These are phyloP conservation scores for Suillus subaureus DNA, from an alignment of 768 basidiomycete genomes.

Conservation along the genomic window DNA sequence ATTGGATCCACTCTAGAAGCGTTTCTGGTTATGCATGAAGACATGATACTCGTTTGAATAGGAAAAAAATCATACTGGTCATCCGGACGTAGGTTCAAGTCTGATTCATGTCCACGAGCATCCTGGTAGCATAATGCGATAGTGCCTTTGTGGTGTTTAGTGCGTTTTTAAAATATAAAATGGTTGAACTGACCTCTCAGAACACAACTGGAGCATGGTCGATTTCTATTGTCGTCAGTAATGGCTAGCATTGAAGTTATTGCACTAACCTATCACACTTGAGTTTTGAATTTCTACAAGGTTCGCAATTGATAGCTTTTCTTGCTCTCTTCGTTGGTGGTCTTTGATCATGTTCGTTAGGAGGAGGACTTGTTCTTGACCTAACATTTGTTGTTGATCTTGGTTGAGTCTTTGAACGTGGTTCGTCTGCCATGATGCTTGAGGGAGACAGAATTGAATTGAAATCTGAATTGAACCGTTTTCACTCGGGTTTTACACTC, in stretches of 20 bases:
- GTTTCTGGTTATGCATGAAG: conserved; percentile 24
- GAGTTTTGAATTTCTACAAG: conserved; percentile 84
- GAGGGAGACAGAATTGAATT: neutral
- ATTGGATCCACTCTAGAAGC: conserved; percentile 39
- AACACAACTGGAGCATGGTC: conserved; percentile 88
- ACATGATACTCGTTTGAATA: neutral
- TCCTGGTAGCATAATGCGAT: conserved; percentile 81
- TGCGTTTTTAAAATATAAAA: conserved; percentile 10
- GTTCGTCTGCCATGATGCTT: conserved; percentile 1
- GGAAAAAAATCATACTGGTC: conserved; percentile 34
- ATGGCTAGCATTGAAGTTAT: neutral
- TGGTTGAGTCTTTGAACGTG: conserved; percentile 2
- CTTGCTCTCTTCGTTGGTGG: conserved; percentile 82
- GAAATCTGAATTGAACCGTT: neutral
- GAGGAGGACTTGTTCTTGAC: conserved; percentile 47
- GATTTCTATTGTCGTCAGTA: conserved; percentile 51
- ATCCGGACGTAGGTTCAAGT: conserved; percentile 56
- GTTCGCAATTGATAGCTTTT: conserved; percentile 89
- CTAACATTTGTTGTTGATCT: conserved; percentile 39
- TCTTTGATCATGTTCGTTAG: conserved; percentile 57
- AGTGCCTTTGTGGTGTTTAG: conserved; percentile 54
- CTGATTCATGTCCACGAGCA: conserved; percentile 63
- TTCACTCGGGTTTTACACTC: conserved; percentile 6
- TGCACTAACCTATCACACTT: conserved; percentile 81
- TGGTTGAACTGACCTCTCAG: conserved; percentile 59